Evolutionary conservation across 306 rosid species (phyloP).

Genomic region (Mimosa bimucronata): DNA sequence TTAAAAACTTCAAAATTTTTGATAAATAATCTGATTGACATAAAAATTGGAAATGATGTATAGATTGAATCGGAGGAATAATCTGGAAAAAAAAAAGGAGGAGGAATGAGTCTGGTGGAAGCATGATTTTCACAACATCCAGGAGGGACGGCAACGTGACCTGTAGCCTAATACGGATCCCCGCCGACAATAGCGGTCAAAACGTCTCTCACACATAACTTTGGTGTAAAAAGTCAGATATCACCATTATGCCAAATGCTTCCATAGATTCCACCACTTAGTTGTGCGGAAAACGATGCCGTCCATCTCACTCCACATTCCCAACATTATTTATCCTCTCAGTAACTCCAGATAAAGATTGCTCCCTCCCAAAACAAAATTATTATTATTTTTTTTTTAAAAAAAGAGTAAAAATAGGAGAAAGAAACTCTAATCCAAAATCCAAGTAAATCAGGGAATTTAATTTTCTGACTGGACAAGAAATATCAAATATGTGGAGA

Average conservation of each 20-base stretch:
- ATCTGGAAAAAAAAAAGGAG: too few species aligned
- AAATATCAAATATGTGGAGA: slow-evolving; percentile 22
- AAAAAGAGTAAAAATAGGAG: too few species aligned
- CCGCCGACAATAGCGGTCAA: slow-evolving; percentile 51
- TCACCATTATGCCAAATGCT: slow-evolving; percentile 38
- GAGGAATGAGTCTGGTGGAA: too few species aligned
- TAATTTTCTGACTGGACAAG: background rate
- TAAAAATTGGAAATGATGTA: too few species aligned
- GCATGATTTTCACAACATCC: slow-evolving; percentile 29
- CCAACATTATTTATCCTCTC: background rate
- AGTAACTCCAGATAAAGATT: background rate
- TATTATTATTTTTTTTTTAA: background rate
- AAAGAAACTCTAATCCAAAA: background rate
- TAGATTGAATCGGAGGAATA: background rate
- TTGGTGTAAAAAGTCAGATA: slow-evolving; percentile 20
- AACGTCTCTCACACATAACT: background rate
- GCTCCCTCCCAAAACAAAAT: background rate
- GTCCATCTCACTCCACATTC: slow-evolving; percentile 32
- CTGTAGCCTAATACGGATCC: slow-evolving; percentile 30
- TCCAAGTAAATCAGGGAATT: background rate
- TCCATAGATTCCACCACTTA: slow-evolving; percentile 47
- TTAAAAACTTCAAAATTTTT: too few species aligned
- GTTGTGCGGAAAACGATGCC: slow-evolving; percentile 41
- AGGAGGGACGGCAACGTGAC: slow-evolving; percentile 8
- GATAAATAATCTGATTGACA: too few species aligned